phyloP scores from a whole-genome alignment of 2,329 filamentous ascomycete species.

The Fusarium musae region DNA sequence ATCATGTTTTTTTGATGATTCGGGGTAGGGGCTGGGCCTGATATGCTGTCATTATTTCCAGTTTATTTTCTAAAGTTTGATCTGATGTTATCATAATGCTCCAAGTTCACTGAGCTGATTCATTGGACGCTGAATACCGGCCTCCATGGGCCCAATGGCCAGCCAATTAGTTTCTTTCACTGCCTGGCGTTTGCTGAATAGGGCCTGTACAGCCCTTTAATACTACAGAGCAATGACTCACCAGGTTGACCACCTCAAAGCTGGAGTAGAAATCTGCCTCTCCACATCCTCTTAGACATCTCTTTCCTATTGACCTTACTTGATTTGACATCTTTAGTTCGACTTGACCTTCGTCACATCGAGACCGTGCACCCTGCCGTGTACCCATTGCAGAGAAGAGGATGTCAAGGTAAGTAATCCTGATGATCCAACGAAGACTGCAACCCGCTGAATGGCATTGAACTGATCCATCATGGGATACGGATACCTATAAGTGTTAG shows the following conservation, averaged over 20 bases:
- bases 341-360: background rate
- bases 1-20: background rate
- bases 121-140: fast-evolving
- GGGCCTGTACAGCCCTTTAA: background rate
- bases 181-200: fast-evolving
- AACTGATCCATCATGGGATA: constrained; percentile 22
- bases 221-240: fast-evolving
- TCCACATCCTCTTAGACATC: fast-evolving
- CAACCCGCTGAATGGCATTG: background rate
- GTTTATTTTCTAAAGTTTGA: background rate
- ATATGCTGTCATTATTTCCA: too few relatives aligned
- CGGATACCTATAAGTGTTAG: background rate
- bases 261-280: background rate
- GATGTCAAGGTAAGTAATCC: background rate
- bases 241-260: too few relatives aligned
- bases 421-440: constrained; percentile 6
- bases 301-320: background rate
- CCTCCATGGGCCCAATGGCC: too few relatives aligned
- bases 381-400: background rate
- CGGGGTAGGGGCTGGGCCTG: too few relatives aligned
- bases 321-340: background rate
- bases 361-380: background rate
- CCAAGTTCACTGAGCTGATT: background rate
- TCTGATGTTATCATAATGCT: too few relatives aligned
- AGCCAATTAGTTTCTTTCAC: background rate